phyloP scores from a whole-genome alignment of 2,329 filamentous ascomycete genomes.

The Leptographium galeiforme region DNA sequence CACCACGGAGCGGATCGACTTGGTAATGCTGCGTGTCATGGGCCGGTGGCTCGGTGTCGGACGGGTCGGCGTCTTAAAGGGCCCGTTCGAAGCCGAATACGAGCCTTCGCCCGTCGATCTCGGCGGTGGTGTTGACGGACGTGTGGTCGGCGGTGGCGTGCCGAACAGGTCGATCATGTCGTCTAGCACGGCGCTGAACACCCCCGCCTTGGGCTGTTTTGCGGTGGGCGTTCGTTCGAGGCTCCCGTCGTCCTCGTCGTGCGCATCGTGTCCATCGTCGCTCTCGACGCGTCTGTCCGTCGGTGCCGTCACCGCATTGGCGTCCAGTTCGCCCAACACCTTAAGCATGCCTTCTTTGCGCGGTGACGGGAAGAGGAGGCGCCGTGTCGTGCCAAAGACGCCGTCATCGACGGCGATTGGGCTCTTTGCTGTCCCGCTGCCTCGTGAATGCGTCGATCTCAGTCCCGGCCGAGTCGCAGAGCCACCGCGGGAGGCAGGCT shows the following conservation, averaged over 20 bases:
- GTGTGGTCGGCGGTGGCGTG: slow-evolving; percentile 26
- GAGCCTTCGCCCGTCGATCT: slow-evolving; percentile 15
- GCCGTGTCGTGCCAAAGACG: slow-evolving; percentile 43
- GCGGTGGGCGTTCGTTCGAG: too few species aligned
- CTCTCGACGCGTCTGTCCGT: slow-evolving; percentile 15
- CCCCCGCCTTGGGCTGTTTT: too few species aligned
- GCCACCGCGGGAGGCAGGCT: slow-evolving; percentile 14
- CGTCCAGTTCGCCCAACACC: slow-evolving; percentile 42
- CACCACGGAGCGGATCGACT: slow-evolving; percentile 36
- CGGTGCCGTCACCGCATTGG: slow-evolving; percentile 29
- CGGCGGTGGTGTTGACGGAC: slow-evolving; percentile 34
- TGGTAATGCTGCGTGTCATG: slow-evolving; percentile 46
- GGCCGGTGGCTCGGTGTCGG: slow-evolving; percentile 47
- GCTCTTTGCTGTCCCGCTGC: slow-evolving; percentile 41
- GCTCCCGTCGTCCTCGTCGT: too few species aligned
- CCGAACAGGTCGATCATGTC: slow-evolving; percentile 50
- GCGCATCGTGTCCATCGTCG: slow-evolving; percentile 29
- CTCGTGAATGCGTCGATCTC: slow-evolving; percentile 40
- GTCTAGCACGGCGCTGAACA: slow-evolving; percentile 11
- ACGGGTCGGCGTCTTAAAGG: slow-evolving; percentile 51
- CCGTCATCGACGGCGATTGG: slow-evolving; percentile 40
- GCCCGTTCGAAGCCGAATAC: slow-evolving; percentile 21
- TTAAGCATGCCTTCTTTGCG: slow-evolving; percentile 50
- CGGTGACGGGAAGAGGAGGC: slow-evolving; percentile 66
- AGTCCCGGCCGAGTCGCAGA: slow-evolving; percentile 20